A percentile compares a stretch with the other conserved stretches of the same genome.
phyloP scores from a whole-genome alignment of 495 filamentous ascomycete species.

The Tuber calosporum region DNA sequence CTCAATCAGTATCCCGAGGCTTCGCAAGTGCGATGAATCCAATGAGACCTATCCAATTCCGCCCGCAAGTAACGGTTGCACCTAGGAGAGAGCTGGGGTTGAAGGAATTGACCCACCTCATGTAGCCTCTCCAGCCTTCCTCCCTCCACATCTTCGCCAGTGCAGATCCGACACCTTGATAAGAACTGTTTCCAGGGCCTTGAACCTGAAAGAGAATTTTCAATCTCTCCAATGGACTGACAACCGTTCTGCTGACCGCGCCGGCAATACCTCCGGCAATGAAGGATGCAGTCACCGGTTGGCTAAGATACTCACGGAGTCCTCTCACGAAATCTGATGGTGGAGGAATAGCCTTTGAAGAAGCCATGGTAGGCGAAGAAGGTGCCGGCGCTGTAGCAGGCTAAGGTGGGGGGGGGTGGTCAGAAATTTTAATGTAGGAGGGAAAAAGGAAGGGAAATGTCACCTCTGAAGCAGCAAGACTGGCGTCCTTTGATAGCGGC shows the following conservation, averaged over 20 bases:
- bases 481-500: slow-evolving; percentile 17
- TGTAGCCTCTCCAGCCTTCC: slow-evolving; percentile 91
- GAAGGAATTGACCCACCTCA: slow-evolving; percentile 48
- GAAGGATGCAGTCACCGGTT: slow-evolving; percentile 85
- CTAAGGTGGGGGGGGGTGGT: slow-evolving; percentile 6
- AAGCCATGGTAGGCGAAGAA: slow-evolving; percentile 15
- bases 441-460: neutral
- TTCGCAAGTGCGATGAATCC: neutral
- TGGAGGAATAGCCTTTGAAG: slow-evolving; percentile 25
- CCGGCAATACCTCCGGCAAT: slow-evolving; percentile 93
- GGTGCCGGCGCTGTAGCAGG: slow-evolving; percentile 12
- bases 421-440: slow-evolving; percentile 1
- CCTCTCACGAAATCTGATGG: slow-evolving; percentile 29
- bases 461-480: slow-evolving; percentile 23
- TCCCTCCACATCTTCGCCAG: slow-evolving; percentile 91
- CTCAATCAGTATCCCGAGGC: slow-evolving; percentile 21
- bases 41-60: neutral
- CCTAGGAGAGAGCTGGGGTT: neutral
- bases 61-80: neutral
- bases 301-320: slow-evolving; percentile 53
- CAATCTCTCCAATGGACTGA: slow-evolving; percentile 86
- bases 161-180: slow-evolving; percentile 83
- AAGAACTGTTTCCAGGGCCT: slow-evolving; percentile 80
- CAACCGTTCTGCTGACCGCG: slow-evolving; percentile 93
- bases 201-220: slow-evolving; percentile 98